Evolutionary conservation across 192 early-diverging fungal species (phyloP).

Genomic region (Linnemannia elongata): DNA sequence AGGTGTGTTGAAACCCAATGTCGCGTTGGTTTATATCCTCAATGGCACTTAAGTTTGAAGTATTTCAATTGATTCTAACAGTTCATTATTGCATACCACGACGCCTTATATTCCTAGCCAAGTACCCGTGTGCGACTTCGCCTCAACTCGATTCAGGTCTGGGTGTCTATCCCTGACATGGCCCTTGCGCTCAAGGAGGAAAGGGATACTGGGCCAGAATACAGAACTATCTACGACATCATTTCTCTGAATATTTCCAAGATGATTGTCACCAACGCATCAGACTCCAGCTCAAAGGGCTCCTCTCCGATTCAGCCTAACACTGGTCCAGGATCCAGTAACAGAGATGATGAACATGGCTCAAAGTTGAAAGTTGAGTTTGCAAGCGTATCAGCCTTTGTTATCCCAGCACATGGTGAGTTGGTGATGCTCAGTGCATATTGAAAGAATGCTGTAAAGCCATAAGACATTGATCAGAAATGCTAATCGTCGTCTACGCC

Average conservation of each 20-base stretch:
- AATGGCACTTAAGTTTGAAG: too few species aligned
- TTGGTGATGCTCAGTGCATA: neutral
- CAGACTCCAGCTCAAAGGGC: neutral
- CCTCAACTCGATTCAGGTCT: slow-evolving; percentile 43
- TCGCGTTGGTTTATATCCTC: neutral
- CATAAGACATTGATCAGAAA: slow-evolving; percentile 16
- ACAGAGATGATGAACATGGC: neutral
- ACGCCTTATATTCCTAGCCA: slow-evolving; percentile 9
- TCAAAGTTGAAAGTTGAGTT: slow-evolving; percentile 41
- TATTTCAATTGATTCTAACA: too few species aligned
- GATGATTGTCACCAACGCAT: slow-evolving; percentile 21
- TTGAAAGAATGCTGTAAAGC: neutral
- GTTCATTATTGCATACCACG: neutral
- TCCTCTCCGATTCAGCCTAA: neutral
- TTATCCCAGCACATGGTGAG: slow-evolving; percentile 42
- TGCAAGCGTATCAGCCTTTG: slow-evolving; percentile 33
- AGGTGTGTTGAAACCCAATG: slow-evolving; percentile 21
- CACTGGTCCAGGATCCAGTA: neutral
- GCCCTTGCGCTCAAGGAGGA: slow-evolving; percentile 13
- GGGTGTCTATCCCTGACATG: slow-evolving; percentile 53
- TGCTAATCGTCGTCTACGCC: slow-evolving; percentile 35
- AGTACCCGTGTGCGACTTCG: slow-evolving; percentile 35
- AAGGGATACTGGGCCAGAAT: slow-evolving; percentile 44
- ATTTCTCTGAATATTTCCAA: slow-evolving; percentile 42
- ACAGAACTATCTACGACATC: slow-evolving; percentile 38